Conservation (phyloP, 1,139 yeast genomes). For the Petasospora fabianii region DNA sequence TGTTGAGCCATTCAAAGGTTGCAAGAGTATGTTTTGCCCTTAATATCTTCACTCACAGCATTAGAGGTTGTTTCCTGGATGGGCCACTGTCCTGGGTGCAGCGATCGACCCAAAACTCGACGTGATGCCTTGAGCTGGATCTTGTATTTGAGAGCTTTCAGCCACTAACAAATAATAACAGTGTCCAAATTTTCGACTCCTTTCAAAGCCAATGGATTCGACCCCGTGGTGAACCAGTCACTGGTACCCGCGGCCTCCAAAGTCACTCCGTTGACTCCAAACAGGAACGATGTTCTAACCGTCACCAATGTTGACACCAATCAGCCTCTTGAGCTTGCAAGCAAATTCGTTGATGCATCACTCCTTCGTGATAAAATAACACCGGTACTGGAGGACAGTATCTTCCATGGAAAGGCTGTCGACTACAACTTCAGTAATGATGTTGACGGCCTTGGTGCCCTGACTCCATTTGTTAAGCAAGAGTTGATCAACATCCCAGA, state of each 20-base stretch:
- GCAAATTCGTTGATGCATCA: slow-evolving; percentile 37
- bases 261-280: slow-evolving; percentile 13
- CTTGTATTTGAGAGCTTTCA: too few species aligned
- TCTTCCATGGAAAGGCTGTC: slow-evolving; percentile 39
- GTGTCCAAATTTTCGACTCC: slow-evolving; percentile 27
- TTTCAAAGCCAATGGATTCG: slow-evolving; percentile 20
- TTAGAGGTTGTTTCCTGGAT: too few species aligned
- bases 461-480: slow-evolving; percentile 76
- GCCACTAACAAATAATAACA: background rate
- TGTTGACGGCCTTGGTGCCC: slow-evolving; percentile 40
- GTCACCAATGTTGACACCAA: slow-evolving; percentile 20
- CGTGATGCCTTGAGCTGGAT: too few species aligned
- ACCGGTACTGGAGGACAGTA: slow-evolving; percentile 38
- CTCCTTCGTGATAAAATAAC: slow-evolving; percentile 36
- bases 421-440: slow-evolving; percentile 37
- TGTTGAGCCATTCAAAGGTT: too few species aligned
- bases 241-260: slow-evolving; percentile 7
- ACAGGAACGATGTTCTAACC: slow-evolving; percentile 21
- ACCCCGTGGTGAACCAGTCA: slow-evolving; percentile 10
- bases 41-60: too few species aligned
- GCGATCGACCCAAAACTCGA: too few species aligned
- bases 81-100: too few species aligned
- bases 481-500: slow-evolving; percentile 77
- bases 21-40: too few species aligned
- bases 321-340: slow-evolving; percentile 36